Base-by-base conservation (phyloP, 1,139 yeast species). In the Candida neerlandica region DNA sequence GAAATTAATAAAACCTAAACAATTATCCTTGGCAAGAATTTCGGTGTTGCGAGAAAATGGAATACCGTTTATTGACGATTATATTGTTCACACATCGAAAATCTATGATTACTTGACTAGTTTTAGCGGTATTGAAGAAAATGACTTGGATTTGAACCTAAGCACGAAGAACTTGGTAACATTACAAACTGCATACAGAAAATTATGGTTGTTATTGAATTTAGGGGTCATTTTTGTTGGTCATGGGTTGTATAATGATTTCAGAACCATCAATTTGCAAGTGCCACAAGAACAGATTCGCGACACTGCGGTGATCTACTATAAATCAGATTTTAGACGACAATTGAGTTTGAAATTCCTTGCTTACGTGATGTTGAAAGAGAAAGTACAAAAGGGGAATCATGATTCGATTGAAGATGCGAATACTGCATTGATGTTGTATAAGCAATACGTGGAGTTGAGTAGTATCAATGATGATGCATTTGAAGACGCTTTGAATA, bases 321-420 rank as follows among this genome's bases (percentile, higher is more conserved):
- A 85, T 65, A 79, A 85, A 64, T 77, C 90, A 64, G 75, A 85
- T 60, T 77, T 84, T 59, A 86, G 76, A 67, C 69, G 99, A 52
- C 87, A 85, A 54, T 74, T 95, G 37, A 89, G 97, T n/a, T 77
- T 95, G 58, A 87, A 94, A 62, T 95, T 90, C 62, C 73, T 95
- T 61, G 92, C 96, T 4, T 92, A 90, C 77, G 84, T 84, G 29
- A 74, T 94, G 46, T 73, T 94, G 50, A 81, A 80, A 39, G 85
- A 84, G 54, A 80, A 84, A 45, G 96, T 95, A 18, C 99, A 95
- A 66, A 84, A 84, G 2, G 96, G 96, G 1, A 92, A 92, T 63
- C 99, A 95, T 66, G 98, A 95, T 64, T 92, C 98, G 0, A 90
- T 94, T 43, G 99, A 95, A 63, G 99, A 95, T 71, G 98, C 99